These are phyloP conservation scores for Gnomoniopsis smithogilvyi DNA, from an alignment of 2,329 filamentous ascomycete genomes.

Conservation along the genomic window DNA sequence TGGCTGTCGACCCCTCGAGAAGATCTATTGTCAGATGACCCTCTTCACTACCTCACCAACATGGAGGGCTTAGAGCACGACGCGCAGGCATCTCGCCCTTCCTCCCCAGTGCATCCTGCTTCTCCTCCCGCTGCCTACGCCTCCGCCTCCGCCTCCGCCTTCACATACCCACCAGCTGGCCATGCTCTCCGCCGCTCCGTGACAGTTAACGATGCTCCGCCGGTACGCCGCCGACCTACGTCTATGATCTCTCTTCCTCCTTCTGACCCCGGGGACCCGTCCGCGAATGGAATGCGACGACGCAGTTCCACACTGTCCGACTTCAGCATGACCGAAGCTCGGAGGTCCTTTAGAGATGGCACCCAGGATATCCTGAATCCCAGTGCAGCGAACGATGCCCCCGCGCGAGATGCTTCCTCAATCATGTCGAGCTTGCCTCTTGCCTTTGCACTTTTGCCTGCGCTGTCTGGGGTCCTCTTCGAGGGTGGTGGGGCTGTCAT, in stretches of 20 bases:
- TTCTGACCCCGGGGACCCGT: constrained; percentile 25
- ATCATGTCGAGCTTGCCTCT: constrained; percentile 79
- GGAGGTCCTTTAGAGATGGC: constrained; percentile 59
- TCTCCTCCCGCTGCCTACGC: constrained; percentile 9
- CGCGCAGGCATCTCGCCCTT: constrained; percentile 2
- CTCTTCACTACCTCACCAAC: not conserved
- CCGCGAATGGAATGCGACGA: constrained; percentile 41
- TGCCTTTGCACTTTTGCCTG: constrained; percentile 79
- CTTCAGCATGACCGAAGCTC: constrained; percentile 66
- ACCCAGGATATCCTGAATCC: constrained; percentile 66
- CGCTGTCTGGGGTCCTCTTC: constrained; percentile 80
- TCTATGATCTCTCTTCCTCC: constrained; percentile 20
- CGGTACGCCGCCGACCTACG: constrained; percentile 22
- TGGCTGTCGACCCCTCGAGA: not conserved
- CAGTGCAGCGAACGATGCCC: constrained; percentile 32
- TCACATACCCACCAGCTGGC: constrained; percentile 25
- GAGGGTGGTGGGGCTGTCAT: constrained; percentile 78
- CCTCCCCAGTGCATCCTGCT: constrained; percentile 2
- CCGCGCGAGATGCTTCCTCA: constrained; percentile 48
- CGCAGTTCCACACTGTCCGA: constrained; percentile 79
- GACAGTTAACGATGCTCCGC: constrained; percentile 34
- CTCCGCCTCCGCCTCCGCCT: constrained; percentile 1
- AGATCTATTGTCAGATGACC: not conserved
- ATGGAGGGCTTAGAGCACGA: constrained; percentile 4
- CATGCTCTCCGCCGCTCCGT: constrained; percentile 39